phyloP scores from a whole-genome alignment of 805 yeast genomes.

The Candida coquimbonensis region DNA sequence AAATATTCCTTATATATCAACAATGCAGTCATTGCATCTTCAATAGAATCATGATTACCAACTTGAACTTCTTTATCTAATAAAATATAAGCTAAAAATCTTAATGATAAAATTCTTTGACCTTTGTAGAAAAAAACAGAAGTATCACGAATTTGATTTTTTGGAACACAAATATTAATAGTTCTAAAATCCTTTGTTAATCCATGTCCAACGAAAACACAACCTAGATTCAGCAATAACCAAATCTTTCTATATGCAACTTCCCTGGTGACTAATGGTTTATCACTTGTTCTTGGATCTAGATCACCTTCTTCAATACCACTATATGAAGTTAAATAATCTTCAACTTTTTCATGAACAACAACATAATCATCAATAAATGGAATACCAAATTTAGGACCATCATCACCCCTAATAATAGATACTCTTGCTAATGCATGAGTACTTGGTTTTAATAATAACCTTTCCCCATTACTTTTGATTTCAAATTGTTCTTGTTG shows the following conservation, averaged over 20 bases:
- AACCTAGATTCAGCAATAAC: slow-evolving; percentile 83
- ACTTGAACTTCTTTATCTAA: slow-evolving; percentile 74
- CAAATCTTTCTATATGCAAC: slow-evolving; percentile 85
- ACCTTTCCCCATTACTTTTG: slow-evolving; percentile 61
- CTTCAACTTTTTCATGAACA: slow-evolving; percentile 63
- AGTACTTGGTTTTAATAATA: slow-evolving; percentile 65
- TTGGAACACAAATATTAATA: slow-evolving; percentile 86
- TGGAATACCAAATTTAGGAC: slow-evolving; percentile 60
- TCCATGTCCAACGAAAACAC: slow-evolving; percentile 94
- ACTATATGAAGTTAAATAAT: slow-evolving; percentile 82
- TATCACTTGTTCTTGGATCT: slow-evolving; percentile 57
- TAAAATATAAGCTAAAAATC: slow-evolving; percentile 78
- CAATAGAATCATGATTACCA: slow-evolving; percentile 95
- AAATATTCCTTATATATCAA: slow-evolving; percentile 65
- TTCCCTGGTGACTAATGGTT: slow-evolving; percentile 69
- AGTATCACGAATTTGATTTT: slow-evolving; percentile 82
- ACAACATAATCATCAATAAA: slow-evolving; percentile 91
- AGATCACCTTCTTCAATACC: slow-evolving; percentile 95
- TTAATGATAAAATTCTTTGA: slow-evolving; percentile 73
- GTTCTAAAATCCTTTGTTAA: slow-evolving; percentile 85
- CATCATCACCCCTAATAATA: slow-evolving; percentile 66
- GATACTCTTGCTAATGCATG: slow-evolving; percentile 85
- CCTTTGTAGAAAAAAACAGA: slow-evolving; percentile 70
- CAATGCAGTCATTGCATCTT: slow-evolving; percentile 88
- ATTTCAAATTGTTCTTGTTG: slow-evolving; percentile 77